Percentiles rank a stretch among this genome's conserved stretches.
These are phyloP conservation scores for Endotrypanum monterogeii DNA, from an alignment of 208 protist species.

Conservation along the genomic window DNA sequence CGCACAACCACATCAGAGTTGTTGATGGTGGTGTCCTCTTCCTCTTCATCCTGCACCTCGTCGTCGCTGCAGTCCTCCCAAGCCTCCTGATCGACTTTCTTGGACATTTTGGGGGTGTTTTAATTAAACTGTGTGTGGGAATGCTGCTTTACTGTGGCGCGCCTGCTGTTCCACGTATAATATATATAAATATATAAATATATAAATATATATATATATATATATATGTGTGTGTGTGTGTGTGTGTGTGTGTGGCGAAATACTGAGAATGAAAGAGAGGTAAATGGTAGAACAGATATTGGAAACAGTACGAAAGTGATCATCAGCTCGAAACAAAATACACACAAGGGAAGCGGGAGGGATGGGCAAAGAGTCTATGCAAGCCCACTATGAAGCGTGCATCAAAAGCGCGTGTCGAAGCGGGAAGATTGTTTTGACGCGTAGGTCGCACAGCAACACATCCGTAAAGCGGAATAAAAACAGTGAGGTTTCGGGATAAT, in stretches of 20 bases:
- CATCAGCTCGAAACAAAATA: neutral
- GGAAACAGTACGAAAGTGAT: neutral
- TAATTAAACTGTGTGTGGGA: neutral
- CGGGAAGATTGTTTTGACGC: neutral
- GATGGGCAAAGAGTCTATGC: neutral
- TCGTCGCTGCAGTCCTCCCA: constrained; percentile 67
- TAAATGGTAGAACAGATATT: neutral
- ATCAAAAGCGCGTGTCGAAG: neutral
- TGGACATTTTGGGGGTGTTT: constrained; percentile 50
- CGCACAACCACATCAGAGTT: constrained; percentile 96
- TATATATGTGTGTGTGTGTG: constrained; percentile 14
- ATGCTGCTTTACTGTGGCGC: neutral
- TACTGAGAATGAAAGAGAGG: neutral
- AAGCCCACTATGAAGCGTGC: neutral
- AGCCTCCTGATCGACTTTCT: constrained; percentile 74
- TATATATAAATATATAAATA: constrained; percentile 4
- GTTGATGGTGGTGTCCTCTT: constrained; percentile 93
- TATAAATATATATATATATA: neutral
- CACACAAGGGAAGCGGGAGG: neutral
- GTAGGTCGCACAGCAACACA: neutral
- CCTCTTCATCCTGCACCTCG: constrained; percentile 83
- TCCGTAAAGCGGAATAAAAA: neutral
- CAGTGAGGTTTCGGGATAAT: neutral
- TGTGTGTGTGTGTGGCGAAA: constrained; percentile 15
- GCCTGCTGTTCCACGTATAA: constrained; percentile 11